Evolutionary conservation across 2,329 filamentous ascomycete genomes (phyloP).

Genomic region (Claviceps africana): DNA sequence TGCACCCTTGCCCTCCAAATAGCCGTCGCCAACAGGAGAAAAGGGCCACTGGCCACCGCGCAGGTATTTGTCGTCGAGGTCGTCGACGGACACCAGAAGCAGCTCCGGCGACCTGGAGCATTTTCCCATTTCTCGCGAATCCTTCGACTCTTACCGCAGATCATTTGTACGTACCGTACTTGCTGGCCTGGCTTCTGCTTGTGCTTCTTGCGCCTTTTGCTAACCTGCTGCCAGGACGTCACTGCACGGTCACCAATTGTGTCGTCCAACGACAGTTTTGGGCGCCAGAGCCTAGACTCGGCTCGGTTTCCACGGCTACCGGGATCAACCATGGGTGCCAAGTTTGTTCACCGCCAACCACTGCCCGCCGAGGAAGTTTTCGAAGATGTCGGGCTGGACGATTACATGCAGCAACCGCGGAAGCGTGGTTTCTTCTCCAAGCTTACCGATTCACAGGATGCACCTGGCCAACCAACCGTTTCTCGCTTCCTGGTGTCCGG

Average conservation of each 20-base stretch:
- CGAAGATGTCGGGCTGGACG: conserved; percentile 83
- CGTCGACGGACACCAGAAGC: conserved; percentile 41
- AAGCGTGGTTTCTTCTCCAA: conserved; percentile 62
- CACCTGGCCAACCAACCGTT: conserved; percentile 25
- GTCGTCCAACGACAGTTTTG: conserved; percentile 41
- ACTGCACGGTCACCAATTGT: conserved; percentile 70
- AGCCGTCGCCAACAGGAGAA: conserved; percentile 83
- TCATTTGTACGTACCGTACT: conserved; percentile 60
- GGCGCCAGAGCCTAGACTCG: conserved; percentile 71
- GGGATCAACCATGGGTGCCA: conserved; percentile 44
- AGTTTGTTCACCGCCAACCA: conserved; percentile 40
- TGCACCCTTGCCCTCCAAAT: conserved; percentile 2
- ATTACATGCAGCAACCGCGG: conserved; percentile 37
- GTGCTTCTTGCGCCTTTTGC: background rate
- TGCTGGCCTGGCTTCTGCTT: background rate
- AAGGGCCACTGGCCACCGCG: conserved; percentile 59
- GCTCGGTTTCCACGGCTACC: conserved; percentile 48
- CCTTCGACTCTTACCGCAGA: conserved; percentile 89
- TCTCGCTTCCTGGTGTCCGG: conserved; percentile 54
- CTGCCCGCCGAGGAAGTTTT: conserved; percentile 68
- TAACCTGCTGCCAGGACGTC: conserved; percentile 52
- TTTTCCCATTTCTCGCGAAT: conserved; percentile 90
- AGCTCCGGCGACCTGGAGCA: conserved; percentile 74
- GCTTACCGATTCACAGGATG: conserved; percentile 49
- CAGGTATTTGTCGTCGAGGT: conserved; percentile 37